A percentile compares a stretch with the other conserved stretches of the same genome.
These are phyloP conservation scores for Starmerella apis DNA, from an alignment of 805 yeast genomes.

Conservation along the genomic window DNA sequence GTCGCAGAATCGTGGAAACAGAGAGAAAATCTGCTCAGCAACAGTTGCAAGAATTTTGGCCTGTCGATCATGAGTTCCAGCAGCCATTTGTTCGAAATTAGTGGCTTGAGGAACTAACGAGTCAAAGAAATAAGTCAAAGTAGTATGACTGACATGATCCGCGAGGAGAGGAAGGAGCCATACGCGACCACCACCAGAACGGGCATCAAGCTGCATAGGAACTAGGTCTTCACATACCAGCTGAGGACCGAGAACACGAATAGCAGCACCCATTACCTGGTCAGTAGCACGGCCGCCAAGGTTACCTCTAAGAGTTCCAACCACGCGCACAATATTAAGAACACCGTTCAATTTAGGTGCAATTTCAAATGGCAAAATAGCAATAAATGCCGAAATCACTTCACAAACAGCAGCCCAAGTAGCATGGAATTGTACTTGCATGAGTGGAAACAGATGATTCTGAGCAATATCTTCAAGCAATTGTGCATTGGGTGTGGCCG, in stretches of 20 bases:
- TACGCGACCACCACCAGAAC: slow-evolving; percentile 68
- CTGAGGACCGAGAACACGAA: slow-evolving; percentile 78
- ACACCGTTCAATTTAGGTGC: slow-evolving; percentile 47
- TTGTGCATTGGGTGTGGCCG: slow-evolving; percentile 20
- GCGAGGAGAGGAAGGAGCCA: slow-evolving; percentile 88
- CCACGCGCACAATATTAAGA: slow-evolving; percentile 45
- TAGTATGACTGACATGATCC: slow-evolving; percentile 69
- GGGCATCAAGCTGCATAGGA: slow-evolving; percentile 67
- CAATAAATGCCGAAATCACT: slow-evolving; percentile 51
- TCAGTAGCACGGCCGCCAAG: slow-evolving; percentile 58
- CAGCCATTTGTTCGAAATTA: slow-evolving; percentile 27
- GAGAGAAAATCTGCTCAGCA: slow-evolving; percentile 83
- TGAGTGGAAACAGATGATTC: slow-evolving; percentile 46
- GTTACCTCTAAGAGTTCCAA: slow-evolving; percentile 65
- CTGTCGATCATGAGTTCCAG: slow-evolving; percentile 42
- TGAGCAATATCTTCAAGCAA: slow-evolving; percentile 38
- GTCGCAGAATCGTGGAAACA: slow-evolving; percentile 80
- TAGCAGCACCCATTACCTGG: slow-evolving; percentile 64
- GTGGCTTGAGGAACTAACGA: slow-evolving; percentile 55
- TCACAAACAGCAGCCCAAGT: slow-evolving; percentile 68
- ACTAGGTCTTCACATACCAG: slow-evolving; percentile 46
- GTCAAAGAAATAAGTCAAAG: slow-evolving; percentile 49
- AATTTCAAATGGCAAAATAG: slow-evolving; percentile 48
- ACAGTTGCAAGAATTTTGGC: slow-evolving; percentile 73
- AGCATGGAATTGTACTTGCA: slow-evolving; percentile 63